Conservation (phyloP, 148 eudicot genomes). For the Camellia sinensis region DNA sequence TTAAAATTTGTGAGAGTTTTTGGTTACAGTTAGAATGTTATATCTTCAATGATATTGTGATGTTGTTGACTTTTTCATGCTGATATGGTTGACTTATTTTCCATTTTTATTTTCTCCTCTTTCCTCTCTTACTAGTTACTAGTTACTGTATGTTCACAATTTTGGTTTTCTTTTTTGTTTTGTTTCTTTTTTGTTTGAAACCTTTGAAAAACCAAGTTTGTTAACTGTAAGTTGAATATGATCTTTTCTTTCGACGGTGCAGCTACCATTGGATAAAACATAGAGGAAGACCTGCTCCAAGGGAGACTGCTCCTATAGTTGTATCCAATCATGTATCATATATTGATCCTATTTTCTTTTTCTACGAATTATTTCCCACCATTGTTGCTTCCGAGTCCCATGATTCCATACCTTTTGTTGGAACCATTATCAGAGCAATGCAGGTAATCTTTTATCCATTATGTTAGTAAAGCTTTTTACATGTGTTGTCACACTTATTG, state of each 20-base stretch:
- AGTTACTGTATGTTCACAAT: too few relatives aligned
- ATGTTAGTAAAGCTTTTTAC: not conserved
- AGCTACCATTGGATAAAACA: slow-evolving; percentile 95
- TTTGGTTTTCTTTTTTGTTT: too few relatives aligned
- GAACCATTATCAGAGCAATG: slow-evolving; percentile 97
- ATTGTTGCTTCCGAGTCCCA: slow-evolving; percentile 92
- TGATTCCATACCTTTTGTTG: slow-evolving; percentile 89
- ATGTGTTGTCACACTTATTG: not conserved
- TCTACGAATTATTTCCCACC: slow-evolving; percentile 91
- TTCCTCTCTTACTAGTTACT: too few relatives aligned
- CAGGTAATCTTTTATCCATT: slow-evolving; percentile 54
- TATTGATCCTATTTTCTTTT: slow-evolving; percentile 89
- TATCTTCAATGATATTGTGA: too few relatives aligned
- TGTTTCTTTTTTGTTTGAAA: not conserved
- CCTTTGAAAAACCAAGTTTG: not conserved
- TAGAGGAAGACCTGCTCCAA: slow-evolving; percentile 83
- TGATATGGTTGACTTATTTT: too few relatives aligned
- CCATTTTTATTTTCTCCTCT: too few relatives aligned
- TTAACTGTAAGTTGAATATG: not conserved
- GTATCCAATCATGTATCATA: slow-evolving; percentile 97
- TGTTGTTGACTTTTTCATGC: too few relatives aligned
- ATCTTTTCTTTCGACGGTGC: slow-evolving; percentile 21
- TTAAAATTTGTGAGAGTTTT: too few relatives aligned
- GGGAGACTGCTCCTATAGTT: slow-evolving; percentile 82
- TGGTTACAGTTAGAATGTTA: too few relatives aligned